Conservation (phyloP, 2,329 filamentous ascomycete species). For the Fusarium fujikuroi region DNA sequence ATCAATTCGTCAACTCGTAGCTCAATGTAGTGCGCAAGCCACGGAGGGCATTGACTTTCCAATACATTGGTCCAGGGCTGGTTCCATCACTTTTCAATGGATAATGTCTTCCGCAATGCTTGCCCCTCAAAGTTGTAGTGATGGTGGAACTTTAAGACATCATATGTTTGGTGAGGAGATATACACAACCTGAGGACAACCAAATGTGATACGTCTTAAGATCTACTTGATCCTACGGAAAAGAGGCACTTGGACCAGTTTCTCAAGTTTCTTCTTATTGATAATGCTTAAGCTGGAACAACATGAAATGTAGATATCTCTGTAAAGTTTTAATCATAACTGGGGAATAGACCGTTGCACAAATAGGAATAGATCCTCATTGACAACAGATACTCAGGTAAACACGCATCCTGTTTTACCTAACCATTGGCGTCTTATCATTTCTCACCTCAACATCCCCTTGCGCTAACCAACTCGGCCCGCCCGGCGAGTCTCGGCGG, state of each 20-base stretch:
- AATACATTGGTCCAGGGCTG: neutral
- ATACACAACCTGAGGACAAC: neutral
- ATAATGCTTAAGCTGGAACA: neutral
- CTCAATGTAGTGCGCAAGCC: slow-evolving; percentile 15
- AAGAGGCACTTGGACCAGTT: neutral
- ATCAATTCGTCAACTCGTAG: neutral
- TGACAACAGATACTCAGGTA: slow-evolving; percentile 2
- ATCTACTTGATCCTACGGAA: neutral
- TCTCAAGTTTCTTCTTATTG: neutral
- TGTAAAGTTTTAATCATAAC: neutral
- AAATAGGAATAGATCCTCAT: neutral
- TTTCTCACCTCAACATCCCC: slow-evolving; percentile 9
- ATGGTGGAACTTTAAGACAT: slow-evolving; percentile 10
- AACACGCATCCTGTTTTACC: slow-evolving; percentile 17
- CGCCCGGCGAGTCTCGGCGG: slow-evolving; percentile 32
- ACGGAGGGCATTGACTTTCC: neutral
- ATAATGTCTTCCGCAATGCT: neutral
- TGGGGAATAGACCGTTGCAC: neutral
- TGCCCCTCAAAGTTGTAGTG: slow-evolving; percentile 9
- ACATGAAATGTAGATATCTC: slow-evolving; percentile 3
- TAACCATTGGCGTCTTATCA: slow-evolving; percentile 9
- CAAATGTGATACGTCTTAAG: neutral
- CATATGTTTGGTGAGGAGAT: neutral
- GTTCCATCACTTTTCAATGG: neutral
- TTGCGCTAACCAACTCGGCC: slow-evolving; percentile 31